Evolutionary conservation across 75 land plant species (phyloP).

Genomic region (Selaginella moellendorffii): DNA sequence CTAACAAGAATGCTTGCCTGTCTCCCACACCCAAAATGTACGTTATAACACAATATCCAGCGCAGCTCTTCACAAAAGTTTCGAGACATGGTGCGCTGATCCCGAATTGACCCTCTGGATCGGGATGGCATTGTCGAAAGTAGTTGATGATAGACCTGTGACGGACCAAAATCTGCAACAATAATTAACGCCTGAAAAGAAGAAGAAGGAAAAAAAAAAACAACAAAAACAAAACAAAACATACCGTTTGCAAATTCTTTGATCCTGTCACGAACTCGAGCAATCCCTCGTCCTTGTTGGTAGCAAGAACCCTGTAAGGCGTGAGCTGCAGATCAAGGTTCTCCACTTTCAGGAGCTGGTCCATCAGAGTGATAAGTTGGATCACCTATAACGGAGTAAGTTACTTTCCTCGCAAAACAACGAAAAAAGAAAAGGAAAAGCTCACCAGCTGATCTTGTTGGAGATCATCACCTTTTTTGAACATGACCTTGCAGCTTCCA

Average conservation of each 20-base stretch:
- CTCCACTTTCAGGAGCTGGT: slow-evolving; percentile 83
- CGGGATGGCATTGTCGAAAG: slow-evolving; percentile 83
- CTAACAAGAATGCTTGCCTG: no score
- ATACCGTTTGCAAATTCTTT: no score
- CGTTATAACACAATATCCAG: no score
- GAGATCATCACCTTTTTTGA: slow-evolving; percentile 98
- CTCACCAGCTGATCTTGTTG: no score
- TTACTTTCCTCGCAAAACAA: no score
- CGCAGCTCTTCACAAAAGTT: slow-evolving; percentile 96
- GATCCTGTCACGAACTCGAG: slow-evolving; percentile 84
- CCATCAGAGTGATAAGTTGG: slow-evolving; percentile 96
- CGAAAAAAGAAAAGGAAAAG: no score
- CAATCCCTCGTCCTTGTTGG: slow-evolving; percentile 97
- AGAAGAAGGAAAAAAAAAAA: no score
- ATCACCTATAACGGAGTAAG: slow-evolving; percentile 45
- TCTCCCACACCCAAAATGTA: slow-evolving; percentile 95
- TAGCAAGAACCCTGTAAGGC: slow-evolving; percentile 86
- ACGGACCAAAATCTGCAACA: slow-evolving; percentile 58
- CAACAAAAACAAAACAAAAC: no score
- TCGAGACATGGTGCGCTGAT: slow-evolving; percentile 90
- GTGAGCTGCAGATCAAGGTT: slow-evolving; percentile 91
- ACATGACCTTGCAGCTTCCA: slow-evolving; percentile 73
- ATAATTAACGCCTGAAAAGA: no score
- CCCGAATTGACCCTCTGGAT: slow-evolving; percentile 91
- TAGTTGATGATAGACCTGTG: slow-evolving; percentile 71